Conservation (phyloP, 371 early-diverging fungal genomes). For the Chytridium lagenaria region DNA sequence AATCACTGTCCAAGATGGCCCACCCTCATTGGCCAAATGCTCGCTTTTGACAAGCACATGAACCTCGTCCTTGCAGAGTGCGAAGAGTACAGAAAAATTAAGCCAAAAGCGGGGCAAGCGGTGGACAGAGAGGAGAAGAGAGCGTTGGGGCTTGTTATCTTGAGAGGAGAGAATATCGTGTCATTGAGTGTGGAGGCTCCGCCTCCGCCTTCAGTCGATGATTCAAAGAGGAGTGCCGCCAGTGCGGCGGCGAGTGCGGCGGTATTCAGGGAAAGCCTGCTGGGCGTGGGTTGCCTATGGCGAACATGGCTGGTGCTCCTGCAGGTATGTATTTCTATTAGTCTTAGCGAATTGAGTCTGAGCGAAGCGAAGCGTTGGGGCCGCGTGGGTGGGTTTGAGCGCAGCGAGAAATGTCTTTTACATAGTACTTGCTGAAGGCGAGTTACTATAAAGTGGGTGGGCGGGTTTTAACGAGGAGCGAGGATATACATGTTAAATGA, state of each 20-base stretch:
- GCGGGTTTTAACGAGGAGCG: too few species aligned
- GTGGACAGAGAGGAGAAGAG: conserved; percentile 78
- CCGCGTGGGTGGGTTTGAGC: too few species aligned
- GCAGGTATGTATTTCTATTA: conserved; percentile 19
- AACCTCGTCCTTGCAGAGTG: conserved; percentile 96
- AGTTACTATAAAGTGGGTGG: too few species aligned
- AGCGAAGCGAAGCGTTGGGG: too few species aligned
- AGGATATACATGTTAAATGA: too few species aligned
- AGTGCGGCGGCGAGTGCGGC: conserved; percentile 63
- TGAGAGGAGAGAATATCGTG: conserved; percentile 93
- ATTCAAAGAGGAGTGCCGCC: conserved; percentile 57
- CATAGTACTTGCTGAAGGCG: too few species aligned
- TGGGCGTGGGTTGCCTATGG: conserved; percentile 89
- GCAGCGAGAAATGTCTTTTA: too few species aligned
- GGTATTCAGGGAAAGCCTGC: conserved; percentile 77
- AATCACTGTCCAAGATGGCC: conserved; percentile 89
- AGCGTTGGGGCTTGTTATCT: conserved; percentile 90
- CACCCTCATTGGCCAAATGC: conserved; percentile 95
- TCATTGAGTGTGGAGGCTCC: conserved; percentile 91
- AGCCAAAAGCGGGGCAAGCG: conserved; percentile 59
- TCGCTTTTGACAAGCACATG: conserved; percentile 98
- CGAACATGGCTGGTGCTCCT: conserved; percentile 49
- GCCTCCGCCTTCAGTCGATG: conserved; percentile 73
- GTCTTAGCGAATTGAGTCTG: too few species aligned
- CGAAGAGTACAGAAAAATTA: conserved; percentile 94